Conservation (phyloP, 495 filamentous ascomycete genomes). For the Chaetomidium leptoderma region DNA sequence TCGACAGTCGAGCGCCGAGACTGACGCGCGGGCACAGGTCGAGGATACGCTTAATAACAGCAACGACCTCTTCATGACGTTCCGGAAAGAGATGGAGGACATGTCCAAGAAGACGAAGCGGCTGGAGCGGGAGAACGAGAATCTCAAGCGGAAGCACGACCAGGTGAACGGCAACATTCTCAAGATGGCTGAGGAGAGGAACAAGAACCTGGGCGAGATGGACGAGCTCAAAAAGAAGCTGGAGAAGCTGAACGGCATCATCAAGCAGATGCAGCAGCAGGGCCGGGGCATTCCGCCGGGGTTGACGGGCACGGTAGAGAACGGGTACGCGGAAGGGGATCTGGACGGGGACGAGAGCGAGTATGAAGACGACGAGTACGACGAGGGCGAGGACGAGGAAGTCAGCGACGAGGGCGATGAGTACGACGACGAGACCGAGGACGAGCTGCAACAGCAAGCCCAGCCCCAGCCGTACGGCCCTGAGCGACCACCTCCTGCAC, state of each 20-base stretch:
- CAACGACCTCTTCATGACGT: slow-evolving; percentile 96
- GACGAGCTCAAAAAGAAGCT: slow-evolving; percentile 82
- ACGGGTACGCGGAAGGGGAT: slow-evolving; percentile 42
- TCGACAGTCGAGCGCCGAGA: neutral
- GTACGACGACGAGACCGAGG: slow-evolving; percentile 63
- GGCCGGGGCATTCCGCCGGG: slow-evolving; percentile 64
- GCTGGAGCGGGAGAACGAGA: slow-evolving; percentile 92
- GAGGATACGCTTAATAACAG: slow-evolving; percentile 98
- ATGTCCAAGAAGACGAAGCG: slow-evolving; percentile 99
- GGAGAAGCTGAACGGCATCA: slow-evolving; percentile 86
- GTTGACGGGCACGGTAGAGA: slow-evolving; percentile 54
- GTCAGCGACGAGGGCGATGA: slow-evolving; percentile 51
- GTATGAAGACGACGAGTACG: slow-evolving; percentile 71
- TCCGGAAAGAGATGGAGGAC: slow-evolving; percentile 99
- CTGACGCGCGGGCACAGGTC: slow-evolving; percentile 54
- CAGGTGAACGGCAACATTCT: slow-evolving; percentile 91
- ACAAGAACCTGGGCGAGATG: slow-evolving; percentile 71
- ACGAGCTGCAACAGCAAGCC: slow-evolving; percentile 48
- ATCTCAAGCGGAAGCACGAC: slow-evolving; percentile 86
- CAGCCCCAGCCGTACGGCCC: slow-evolving; percentile 49
- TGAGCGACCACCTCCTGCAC: slow-evolving; percentile 50
- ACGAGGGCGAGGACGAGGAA: slow-evolving; percentile 49
- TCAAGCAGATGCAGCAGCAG: slow-evolving; percentile 90
- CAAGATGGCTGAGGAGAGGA: slow-evolving; percentile 96
- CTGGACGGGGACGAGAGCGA: slow-evolving; percentile 69